Percentiles rank a stretch among this genome's conserved stretches.
These are phyloP conservation scores for Pseudonitzschia delicatissima DNA, from an alignment of 108 stramenopile genomes.

Conservation along the genomic window DNA sequence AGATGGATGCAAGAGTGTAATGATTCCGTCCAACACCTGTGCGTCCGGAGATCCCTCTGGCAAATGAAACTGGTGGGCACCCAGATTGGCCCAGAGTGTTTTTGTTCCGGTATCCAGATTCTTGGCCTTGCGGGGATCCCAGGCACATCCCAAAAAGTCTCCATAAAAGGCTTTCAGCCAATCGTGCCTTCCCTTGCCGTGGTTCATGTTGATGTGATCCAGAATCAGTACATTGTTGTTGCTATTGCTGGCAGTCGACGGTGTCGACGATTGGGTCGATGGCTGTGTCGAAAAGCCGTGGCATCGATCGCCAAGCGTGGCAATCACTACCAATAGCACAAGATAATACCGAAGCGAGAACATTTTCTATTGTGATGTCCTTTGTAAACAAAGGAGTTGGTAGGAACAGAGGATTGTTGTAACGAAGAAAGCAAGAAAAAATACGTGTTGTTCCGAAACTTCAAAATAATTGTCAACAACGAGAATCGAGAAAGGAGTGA, in stretches of 20 bases:
- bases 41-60: conserved; percentile 39
- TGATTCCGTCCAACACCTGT: conserved; percentile 58
- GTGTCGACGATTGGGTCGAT: not conserved
- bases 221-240: conserved; percentile 38
- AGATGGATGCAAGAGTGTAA: conserved; percentile 47
- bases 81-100: conserved; percentile 50
- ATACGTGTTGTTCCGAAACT: too few species aligned
- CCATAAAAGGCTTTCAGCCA: conserved; percentile 48
- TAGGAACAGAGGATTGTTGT: too few species aligned
- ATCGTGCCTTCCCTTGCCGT: conserved; percentile 31
- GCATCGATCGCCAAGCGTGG: not conserved
- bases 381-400: too few species aligned
- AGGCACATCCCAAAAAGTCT: conserved; percentile 40
- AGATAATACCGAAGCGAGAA: not conserved
- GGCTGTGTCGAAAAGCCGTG: not conserved
- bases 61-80: conserved; percentile 61
- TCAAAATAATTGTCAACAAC: too few species aligned
- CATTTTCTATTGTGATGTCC: too few species aligned
- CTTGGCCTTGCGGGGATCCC: conserved; percentile 51
- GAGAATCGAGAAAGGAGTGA: too few species aligned
- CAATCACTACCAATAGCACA: too few species aligned
- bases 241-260: not conserved
- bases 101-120: conserved; percentile 36
- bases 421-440: too few species aligned
- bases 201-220: conserved; percentile 44